Evolutionary conservation across 257 asterid genomes (phyloP).

Genomic region (Salvia splendens): DNA sequence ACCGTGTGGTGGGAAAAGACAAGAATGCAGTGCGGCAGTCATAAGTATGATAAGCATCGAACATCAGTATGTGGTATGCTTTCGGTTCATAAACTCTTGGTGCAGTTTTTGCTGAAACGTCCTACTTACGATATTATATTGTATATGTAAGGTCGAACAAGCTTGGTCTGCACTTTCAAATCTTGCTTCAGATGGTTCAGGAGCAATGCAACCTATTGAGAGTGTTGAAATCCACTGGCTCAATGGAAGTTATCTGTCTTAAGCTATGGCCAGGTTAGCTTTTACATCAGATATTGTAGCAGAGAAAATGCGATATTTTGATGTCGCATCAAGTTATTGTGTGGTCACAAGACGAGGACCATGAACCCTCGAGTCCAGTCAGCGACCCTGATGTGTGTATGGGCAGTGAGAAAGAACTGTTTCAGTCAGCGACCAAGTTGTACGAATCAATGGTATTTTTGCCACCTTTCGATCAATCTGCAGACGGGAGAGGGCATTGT

Average conservation of each 20-base stretch:
- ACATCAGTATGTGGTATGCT: slow-evolving; percentile 92
- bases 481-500: slow-evolving; percentile 32
- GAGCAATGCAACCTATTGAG: slow-evolving; percentile 97
- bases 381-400: no score
- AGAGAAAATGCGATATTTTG: slow-evolving; percentile 77
- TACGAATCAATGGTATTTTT: slow-evolving; percentile 41
- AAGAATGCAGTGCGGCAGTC: slow-evolving; percentile 94
- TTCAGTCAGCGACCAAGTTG: no score
- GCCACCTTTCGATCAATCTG: slow-evolving; percentile 54
- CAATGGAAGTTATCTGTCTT: slow-evolving; percentile 87
- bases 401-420: no score
- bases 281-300: slow-evolving; percentile 88
- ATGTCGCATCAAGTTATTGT: slow-evolving; percentile 71
- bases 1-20: slow-evolving; percentile 93
- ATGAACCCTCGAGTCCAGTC: no score
- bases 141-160: slow-evolving; percentile 76
- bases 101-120: slow-evolving; percentile 24
- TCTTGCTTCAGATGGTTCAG: slow-evolving; percentile 87
- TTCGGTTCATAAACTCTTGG: slow-evolving; percentile 14
- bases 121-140: slow-evolving; percentile 17
- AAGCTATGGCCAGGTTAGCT: slow-evolving; percentile 82
- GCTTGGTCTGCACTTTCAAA: slow-evolving; percentile 96
- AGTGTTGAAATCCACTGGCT: slow-evolving; percentile 75
- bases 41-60: slow-evolving; percentile 99
- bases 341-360: slow-evolving; percentile 54